Conservation (phyloP, 306 rosid genomes). For the Medicago ruthenica region DNA sequence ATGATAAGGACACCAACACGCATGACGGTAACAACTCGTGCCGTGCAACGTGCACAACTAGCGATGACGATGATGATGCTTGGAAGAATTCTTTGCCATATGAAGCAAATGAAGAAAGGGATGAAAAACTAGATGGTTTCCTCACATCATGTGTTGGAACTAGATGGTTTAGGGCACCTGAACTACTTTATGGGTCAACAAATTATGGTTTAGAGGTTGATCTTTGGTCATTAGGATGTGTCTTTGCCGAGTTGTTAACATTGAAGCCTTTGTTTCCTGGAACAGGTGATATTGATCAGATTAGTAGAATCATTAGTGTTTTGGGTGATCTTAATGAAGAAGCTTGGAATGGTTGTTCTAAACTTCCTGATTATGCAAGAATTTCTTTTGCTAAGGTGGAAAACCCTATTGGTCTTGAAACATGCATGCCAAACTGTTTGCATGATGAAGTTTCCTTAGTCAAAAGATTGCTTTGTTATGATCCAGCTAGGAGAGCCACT, state of each 20-base stretch:
- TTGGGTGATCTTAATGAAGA: conserved; percentile 81
- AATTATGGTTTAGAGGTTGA: conserved; percentile 85
- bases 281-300: conserved; percentile 82
- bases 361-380: conserved; percentile 72
- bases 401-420: conserved; percentile 66
- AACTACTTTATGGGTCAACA: conserved; percentile 76
- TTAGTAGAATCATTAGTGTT: conserved; percentile 68
- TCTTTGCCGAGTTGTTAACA: conserved; percentile 69
- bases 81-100: conserved; percentile 61
- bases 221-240: conserved; percentile 94
- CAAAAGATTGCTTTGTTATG: conserved; percentile 65
- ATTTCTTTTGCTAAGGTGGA: conserved; percentile 70
- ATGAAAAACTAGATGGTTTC: conserved; percentile 50
- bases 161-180: conserved; percentile 87
- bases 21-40: conserved; percentile 80
- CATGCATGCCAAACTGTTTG: conserved; percentile 56
- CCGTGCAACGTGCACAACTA: conserved; percentile 84
- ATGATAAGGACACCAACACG: conserved; percentile 58
- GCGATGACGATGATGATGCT: conserved; percentile 74
- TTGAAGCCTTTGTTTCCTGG: conserved; percentile 86
- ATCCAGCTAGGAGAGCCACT: conserved; percentile 76
- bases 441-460: conserved; percentile 60
- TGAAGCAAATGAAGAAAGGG: conserved; percentile 65
- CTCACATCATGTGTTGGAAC: conserved; percentile 93
- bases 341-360: conserved; percentile 69